phyloP scores from a whole-genome alignment of 441 rosid genomes.

The Bocquillonia castaneifolia region DNA sequence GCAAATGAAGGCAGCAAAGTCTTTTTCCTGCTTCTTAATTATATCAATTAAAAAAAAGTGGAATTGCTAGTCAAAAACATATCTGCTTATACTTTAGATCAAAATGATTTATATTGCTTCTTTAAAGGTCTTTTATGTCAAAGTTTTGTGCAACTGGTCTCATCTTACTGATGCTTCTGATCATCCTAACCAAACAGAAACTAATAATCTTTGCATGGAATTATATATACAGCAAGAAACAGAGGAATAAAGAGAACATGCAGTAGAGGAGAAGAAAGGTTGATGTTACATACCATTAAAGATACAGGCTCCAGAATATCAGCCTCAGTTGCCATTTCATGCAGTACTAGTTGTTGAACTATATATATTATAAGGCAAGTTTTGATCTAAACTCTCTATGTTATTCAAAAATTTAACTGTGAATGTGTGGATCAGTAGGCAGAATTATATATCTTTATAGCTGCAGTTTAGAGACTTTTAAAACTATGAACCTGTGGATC shows the following conservation, averaged over 20 bases:
- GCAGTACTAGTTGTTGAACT: constrained; percentile 19
- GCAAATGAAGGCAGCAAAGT: constrained; percentile 10
- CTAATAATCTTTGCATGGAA: neutral
- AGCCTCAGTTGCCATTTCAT: constrained; percentile 59
- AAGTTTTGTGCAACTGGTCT: constrained; percentile 3
- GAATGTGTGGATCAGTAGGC: constrained; percentile 12
- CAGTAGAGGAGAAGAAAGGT: constrained; percentile 7
- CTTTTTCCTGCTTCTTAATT: neutral
- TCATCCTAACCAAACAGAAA: constrained; percentile 4
- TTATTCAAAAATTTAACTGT: no score
- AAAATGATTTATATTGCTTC: neutral
- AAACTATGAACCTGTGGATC: constrained; percentile 30
- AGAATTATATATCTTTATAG: constrained; percentile 13
- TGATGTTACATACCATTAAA: constrained; percentile 35
- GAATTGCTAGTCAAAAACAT: neutral
- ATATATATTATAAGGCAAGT: neutral
- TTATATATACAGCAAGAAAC: neutral
- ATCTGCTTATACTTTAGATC: neutral
- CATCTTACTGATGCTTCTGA: neutral
- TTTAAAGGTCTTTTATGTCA: neutral
- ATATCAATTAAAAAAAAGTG: neutral
- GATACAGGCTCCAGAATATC: constrained; percentile 37
- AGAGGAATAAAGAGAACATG: constrained; percentile 13
- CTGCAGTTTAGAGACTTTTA: constrained; percentile 12
- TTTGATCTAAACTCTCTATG: constrained; percentile 27